Conservation (phyloP, 2,329 filamentous ascomycete genomes). For the Verticillium klebahnii region DNA sequence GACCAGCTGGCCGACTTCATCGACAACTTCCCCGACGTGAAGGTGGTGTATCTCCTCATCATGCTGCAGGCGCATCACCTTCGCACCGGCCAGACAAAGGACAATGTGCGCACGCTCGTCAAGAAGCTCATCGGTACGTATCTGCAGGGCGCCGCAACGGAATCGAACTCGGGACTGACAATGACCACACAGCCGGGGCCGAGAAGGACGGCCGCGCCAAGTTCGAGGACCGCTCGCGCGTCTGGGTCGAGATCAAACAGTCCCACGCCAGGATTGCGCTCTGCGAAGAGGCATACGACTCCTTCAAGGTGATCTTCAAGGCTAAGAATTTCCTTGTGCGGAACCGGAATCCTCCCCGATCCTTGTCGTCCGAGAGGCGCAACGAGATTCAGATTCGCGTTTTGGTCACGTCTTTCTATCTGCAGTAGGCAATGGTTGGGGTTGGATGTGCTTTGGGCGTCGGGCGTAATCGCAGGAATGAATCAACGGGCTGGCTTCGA, state of each 20-base stretch:
- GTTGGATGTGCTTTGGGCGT: too few relatives aligned
- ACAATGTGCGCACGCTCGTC: background rate
- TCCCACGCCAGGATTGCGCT: background rate
- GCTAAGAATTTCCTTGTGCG: background rate
- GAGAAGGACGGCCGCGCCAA: background rate
- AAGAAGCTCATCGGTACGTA: background rate
- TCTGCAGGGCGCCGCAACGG: too few relatives aligned
- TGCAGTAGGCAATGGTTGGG: background rate
- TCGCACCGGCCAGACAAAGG: too few relatives aligned
- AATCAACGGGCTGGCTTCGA: too few relatives aligned
- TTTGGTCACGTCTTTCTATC: constrained; percentile 1
- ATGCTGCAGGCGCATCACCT: constrained; percentile 2
- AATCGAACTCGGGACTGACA: background rate
- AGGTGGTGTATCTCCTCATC: constrained; percentile 23
- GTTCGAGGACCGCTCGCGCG: background rate
- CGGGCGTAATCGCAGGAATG: too few relatives aligned
- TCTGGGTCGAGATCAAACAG: background rate
- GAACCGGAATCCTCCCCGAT: background rate
- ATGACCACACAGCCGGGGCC: background rate
- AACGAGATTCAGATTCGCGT: constrained; percentile 1
- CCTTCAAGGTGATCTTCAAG: background rate
- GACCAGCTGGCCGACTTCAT: constrained; percentile 15
- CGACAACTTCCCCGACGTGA: constrained; percentile 18
- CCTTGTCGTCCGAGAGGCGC: background rate
- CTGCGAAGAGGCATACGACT: background rate